phyloP scores from a whole-genome alignment of 129 eudicot species.

The Erigeron canadensis region DNA sequence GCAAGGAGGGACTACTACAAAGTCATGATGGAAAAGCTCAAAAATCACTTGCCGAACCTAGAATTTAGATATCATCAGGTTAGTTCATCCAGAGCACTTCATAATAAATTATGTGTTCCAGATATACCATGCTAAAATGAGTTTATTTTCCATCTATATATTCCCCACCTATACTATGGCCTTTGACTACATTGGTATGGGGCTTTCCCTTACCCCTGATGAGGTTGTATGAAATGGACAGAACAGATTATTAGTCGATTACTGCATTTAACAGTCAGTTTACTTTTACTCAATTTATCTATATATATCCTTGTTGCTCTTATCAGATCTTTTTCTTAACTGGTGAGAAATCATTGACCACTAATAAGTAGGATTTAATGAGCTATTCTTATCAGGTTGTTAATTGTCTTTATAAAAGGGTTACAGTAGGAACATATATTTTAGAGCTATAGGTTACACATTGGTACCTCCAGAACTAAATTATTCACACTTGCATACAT shows the following conservation, averaged over 20 bases:
- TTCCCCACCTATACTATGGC: background rate
- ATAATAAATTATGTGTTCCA: slow-evolving; percentile 5
- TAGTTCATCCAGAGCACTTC: slow-evolving; percentile 17
- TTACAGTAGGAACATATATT: background rate
- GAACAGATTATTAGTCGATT: background rate
- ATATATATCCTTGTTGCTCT: background rate
- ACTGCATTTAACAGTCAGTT: background rate
- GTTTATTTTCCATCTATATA: slow-evolving; percentile 2
- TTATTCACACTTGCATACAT: background rate
- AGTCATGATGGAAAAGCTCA: slow-evolving; percentile 64
- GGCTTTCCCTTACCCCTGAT: background rate
- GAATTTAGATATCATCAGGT: slow-evolving; percentile 76
- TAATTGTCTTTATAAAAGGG: background rate
- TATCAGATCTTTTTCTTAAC: background rate
- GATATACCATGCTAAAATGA: background rate
- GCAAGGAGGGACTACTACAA: slow-evolving; percentile 68
- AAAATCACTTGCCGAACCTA: slow-evolving; percentile 45
- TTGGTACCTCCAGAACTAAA: background rate
- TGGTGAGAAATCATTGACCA: slow-evolving; percentile 3
- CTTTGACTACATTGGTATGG: slow-evolving; percentile 8
- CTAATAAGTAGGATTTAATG: slow-evolving; percentile 6
- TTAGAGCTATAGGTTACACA: slow-evolving; percentile 5
- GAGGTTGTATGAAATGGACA: background rate
- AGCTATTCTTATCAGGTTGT: background rate
- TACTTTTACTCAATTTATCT: background rate